Base-by-base conservation (phyloP, 2,329 filamentous ascomycete genomes). In the Calycina herbarum region DNA sequence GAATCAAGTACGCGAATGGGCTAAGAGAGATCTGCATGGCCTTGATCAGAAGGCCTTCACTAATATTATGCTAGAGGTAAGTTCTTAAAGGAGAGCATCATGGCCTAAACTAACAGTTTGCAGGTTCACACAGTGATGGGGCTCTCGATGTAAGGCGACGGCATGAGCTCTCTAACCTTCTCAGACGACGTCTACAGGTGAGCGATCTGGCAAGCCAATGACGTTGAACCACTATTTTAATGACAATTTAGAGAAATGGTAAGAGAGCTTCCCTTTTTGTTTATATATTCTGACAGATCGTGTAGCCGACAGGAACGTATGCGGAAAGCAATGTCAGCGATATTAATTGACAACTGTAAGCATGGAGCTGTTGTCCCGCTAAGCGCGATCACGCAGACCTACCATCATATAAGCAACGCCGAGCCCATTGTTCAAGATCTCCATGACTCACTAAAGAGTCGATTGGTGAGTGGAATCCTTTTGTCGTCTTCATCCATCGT, bases 141-240 rank as follows among this genome's bases (percentile, higher is more conserved):
- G 58, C 51, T 63, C 35, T 33, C 58, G 3, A 59, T 64, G 61
- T 3, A 60, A 38, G 11, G 15, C 40, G 5, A 42, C 45, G 8
- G 17, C 27, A 29, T 38, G 48, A 33, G 48, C 27, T 62, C 33
- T 40, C 1, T 57, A 40, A 57, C 59, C 57, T 67, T 59, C 63
- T 64, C 38, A 65, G 66, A 65, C 48, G 69, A 72, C 58, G 59
- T 40, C 38, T 40, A 40, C 38, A 35, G 29, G 67, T 54, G 40
- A 66, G 63, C 66, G 62, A 51, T 71, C 75, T 0, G 78, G 78
- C 1, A 79, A 73, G 0, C 82, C 82, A 0, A 75, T 77, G 27
- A 89, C 86, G 0, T 72, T 81, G 57, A 85, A 88, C 66, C 79
- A 82, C 54, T 81, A 81, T 64, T 88, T 88, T 73, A 82, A 78